Evolutionary conservation across 1,139 yeast genomes (phyloP).

Genomic region (Saccharomyces hybrid): DNA sequence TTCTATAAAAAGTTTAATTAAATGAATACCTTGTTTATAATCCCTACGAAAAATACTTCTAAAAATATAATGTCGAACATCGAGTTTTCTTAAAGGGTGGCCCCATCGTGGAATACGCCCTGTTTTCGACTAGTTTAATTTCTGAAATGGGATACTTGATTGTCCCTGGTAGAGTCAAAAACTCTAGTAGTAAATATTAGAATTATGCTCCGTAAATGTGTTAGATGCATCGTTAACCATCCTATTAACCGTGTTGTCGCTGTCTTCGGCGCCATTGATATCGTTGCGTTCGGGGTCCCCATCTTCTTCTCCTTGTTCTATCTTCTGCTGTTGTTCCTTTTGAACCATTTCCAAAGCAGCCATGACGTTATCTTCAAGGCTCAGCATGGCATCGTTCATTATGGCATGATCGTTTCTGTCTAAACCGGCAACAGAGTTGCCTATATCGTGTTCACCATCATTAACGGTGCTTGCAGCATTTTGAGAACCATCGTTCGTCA

Average conservation of each 20-base stretch:
- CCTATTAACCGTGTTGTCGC: neutral
- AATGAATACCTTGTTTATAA: neutral
- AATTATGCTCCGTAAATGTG: neutral
- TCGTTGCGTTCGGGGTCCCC: conserved; percentile 2
- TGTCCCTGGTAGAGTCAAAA: neutral
- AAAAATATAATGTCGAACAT: neutral
- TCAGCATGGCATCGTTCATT: conserved; percentile 31
- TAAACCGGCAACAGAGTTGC: conserved; percentile 27
- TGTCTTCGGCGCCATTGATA: neutral
- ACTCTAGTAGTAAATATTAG: neutral
- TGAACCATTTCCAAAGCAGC: conserved; percentile 66
- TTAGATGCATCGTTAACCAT: neutral
- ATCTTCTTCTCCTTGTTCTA: conserved; percentile 2
- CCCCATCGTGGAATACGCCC: neutral
- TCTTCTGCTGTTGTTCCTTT: conserved; percentile 16
- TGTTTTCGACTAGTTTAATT: neutral
- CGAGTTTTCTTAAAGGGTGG: neutral
- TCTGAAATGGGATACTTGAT: neutral
- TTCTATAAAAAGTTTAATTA: neutral
- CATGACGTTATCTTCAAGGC: conserved; percentile 44
- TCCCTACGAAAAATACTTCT: neutral
- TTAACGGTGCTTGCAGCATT: neutral
- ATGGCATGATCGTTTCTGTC: conserved; percentile 26
- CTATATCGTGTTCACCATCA: conserved; percentile 3
- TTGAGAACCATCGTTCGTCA: conserved; percentile 2